A percentile compares a stretch with the other conserved stretches of the same genome.
These are phyloP conservation scores for Schizosaccharomyces versatilis DNA, from an alignment of 1,139 yeast genomes.

Conservation along the genomic window DNA sequence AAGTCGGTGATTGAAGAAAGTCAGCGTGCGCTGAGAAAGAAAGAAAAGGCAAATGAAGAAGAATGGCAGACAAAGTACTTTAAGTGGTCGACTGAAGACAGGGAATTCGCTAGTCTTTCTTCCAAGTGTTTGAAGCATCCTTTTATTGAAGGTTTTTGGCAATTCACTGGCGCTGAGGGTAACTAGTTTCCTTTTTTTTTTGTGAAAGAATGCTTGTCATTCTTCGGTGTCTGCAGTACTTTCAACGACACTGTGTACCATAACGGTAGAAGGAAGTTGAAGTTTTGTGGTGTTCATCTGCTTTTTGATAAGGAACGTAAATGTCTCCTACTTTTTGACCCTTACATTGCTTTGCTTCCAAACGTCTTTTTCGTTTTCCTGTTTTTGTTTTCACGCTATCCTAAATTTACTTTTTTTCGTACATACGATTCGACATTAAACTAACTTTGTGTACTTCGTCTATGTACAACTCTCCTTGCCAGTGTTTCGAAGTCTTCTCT, in stretches of 20 bases:
- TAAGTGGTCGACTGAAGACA: not conserved
- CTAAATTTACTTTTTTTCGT: too few species aligned
- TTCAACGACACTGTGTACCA: too few species aligned
- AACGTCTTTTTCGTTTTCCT: not conserved
- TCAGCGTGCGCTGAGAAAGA: constrained; percentile 35
- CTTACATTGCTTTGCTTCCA: not conserved
- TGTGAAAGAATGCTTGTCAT: too few species aligned
- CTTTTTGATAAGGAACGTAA: not conserved
- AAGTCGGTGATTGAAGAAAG: constrained; percentile 59
- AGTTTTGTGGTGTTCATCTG: too few species aligned
- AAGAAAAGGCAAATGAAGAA: not conserved
- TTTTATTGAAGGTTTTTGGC: not conserved
- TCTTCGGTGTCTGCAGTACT: too few species aligned
- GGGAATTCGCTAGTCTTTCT: not conserved
- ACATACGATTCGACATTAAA: too few species aligned
- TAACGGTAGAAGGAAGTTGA: too few species aligned
- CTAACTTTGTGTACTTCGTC: too few species aligned
- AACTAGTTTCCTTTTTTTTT: too few species aligned
- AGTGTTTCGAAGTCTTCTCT: too few species aligned
- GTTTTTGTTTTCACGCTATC: not conserved
- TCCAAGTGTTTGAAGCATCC: not conserved
- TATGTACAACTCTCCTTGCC: too few species aligned
- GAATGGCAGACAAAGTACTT: not conserved
- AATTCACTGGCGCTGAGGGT: not conserved
- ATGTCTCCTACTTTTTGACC: not conserved